These are phyloP conservation scores for Phaeodactylum tricornutum DNA, from an alignment of 108 stramenopile genomes.

Conservation along the genomic window DNA sequence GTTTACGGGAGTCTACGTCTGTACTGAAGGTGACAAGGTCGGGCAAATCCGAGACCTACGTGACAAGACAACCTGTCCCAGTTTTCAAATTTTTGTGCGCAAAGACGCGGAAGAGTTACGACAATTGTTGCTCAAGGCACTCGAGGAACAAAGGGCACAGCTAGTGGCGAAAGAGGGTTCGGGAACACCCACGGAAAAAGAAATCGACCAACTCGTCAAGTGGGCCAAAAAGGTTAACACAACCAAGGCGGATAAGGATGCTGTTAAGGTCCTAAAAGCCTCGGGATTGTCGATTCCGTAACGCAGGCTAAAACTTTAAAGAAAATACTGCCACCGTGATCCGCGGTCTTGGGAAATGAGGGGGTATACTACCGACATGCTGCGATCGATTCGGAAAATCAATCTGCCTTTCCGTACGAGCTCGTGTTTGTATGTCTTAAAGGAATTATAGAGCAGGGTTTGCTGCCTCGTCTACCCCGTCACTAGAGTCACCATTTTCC, in stretches of 20 bases:
- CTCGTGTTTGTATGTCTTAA: too few relatives aligned
- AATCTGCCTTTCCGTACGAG: too few relatives aligned
- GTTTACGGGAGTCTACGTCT: conserved; percentile 89
- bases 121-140: conserved; percentile 46
- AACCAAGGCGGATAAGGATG: conserved; percentile 74
- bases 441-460: too few relatives aligned
- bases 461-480: too few relatives aligned
- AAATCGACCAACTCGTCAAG: conserved; percentile 55
- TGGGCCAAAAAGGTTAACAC: conserved; percentile 73
- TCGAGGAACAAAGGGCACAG: conserved; percentile 71
- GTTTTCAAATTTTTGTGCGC: conserved; percentile 57
- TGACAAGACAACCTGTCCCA: conserved; percentile 40
- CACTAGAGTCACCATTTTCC: too few relatives aligned
- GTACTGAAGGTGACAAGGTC: conserved; percentile 61
- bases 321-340: too few relatives aligned
- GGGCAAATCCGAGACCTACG: conserved; percentile 69
- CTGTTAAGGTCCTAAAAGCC: conserved; percentile 71
- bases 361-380: too few relatives aligned
- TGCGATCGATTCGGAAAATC: too few relatives aligned
- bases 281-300: too few relatives aligned
- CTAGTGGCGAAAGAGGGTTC: conserved; percentile 39
- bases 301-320: too few relatives aligned
- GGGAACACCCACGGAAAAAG: conserved; percentile 39
- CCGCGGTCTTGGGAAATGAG: too few relatives aligned
- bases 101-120: conserved; percentile 60